Evolutionary conservation across 352 stramenopile species (phyloP), one percentile per base, ranked within the genome.

Genomic region (Achlya hypogyna): DNA sequence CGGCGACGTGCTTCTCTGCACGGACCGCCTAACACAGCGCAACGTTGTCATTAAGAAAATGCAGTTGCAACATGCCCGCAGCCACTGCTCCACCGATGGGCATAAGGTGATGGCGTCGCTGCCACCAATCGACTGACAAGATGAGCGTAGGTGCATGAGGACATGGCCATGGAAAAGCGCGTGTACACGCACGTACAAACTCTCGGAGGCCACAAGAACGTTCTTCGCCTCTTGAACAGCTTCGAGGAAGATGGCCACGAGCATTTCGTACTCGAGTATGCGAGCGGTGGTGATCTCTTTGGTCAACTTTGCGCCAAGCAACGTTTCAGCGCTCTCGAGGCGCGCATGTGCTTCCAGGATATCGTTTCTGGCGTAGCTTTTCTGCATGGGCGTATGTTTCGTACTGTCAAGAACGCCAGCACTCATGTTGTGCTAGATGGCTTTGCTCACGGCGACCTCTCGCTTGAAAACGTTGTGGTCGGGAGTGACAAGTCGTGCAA

Each of bases 361-460:
- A 62, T 70, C n/a, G 20, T 9, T 27, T 22, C 16, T 18, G 63
- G 63, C 23, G 18, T 70, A 8, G 14, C 35, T 5, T 70, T 56
- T 35, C 45, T 70, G 12, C 63, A 70, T 25, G 42, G 22, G 2
- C 14, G 60, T 67, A 54, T 22, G 40, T 51, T 5, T 12, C 47
- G 31, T 22, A 18, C 5, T 29, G 29, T 4, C 22, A 20, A 52
- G 25, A n/a, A n/a, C n/a, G n/a, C n/a, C n/a, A 56, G 25, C 25
- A 38, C 54, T 51, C 35, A 51, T 28, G 2, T 34, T 12, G 14
- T n/a, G 12, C 4, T 58, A 67, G 60, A 64, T 65, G 54, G 40
- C 4, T 60, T 70, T 65, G 63, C 63, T 5, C 63, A 70, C 25
- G 56, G 63, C 28, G 63, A 70, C 32, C 29, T 70, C 34, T 70